Base-by-base conservation (phyloP, 306 rosid genomes). In the Luffa aegyptiaca region DNA sequence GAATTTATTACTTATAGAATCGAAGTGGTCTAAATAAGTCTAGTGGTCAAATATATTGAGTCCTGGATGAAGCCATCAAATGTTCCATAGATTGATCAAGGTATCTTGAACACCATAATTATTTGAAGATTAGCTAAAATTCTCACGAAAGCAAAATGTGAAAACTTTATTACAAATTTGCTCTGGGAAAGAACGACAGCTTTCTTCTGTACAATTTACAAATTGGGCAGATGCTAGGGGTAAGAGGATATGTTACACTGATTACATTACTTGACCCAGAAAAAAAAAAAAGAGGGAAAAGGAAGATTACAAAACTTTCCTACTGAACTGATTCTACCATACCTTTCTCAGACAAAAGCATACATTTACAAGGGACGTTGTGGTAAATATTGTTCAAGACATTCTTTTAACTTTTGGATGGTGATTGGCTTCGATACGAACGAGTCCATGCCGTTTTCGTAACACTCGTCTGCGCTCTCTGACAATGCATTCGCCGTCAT, bases 381-480 rank as follows among this genome's bases (percentile, higher is more conserved):
- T 59, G 82, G 78, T 45, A 93, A 79, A 83, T 86, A 89, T 52
- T 87, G 92, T 48, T 88, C 84, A 16, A 93, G 86, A 77, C 89
- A 88, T 20, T 89, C 88, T 74, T 88, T 92, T 84, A 93, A 70
- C 77, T 86, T 91, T 82, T 89, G 97, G 82, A 90, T 86, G 44
- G 93, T 90, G 55, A 93, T 92, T 3, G 98, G 98, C 83, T 93
- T 93, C 41, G 97, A 88, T 61, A 93, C 89, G 70, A 93, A 93
- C 1, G 97, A 91, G 82, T 93, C 98, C 98, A 93, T 91, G 13
- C 98, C 98, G 71, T 88, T 87, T 79, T 90, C 90, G 48, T 80
- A 91, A 66, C 98, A 93, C 86, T 91, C 98, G 10, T 89, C 98
- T 6, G 98, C 97, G 75, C 98, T 93, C 83, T 93, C 98, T 14